Evolutionary conservation across 768 basidiomycete genomes (phyloP), one percentile per base, ranked within the genome.

Genomic region (Tricholomella constricta): DNA sequence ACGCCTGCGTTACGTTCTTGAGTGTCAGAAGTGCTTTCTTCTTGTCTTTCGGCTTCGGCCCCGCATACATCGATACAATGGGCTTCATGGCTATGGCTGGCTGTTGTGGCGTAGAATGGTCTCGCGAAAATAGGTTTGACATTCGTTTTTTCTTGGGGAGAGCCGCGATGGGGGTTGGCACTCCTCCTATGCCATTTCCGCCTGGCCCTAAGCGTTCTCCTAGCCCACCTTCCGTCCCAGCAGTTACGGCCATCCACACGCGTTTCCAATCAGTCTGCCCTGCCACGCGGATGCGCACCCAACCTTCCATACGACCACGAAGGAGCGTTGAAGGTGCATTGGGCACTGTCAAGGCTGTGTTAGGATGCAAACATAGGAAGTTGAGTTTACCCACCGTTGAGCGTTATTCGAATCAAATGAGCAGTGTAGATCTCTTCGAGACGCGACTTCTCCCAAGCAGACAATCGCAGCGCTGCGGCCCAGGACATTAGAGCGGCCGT

Each of bases 401-500:
- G 68, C n/a, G 81, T 89, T 63, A 88, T 91, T 47, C 92, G 81
- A 57, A 98, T 81, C 38, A 98, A 72, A 73, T 98, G 92, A 5
- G 94, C 95, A 0, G 97, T 98, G 67, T 98, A 98, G 54, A 99
- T 94, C 73, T 99, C 96, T 69, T 97, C 93, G 14, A 98, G 78
- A 37, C 94, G 85, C 1, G 91, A 88, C 65, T 95, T 94, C 72
- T 99, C 97, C 94, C 94, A 99, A 46, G 89, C 81, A 9, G 89
- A 85, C 4, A 99, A 79, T 15, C 97, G 86, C 32, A 98, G 77
- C 4, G 94, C 93, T 20, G 92, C 86, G 6, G 91, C 86, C 96
- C 96, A 98, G n/a, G 88, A 84, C 27, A 89, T 77, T 48, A 95
- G 78, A 14, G 85, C 80, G 38, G 75, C 67, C 25, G 85, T 81